These are phyloP conservation scores for Cyclotella baltica DNA, from an alignment of 108 stramenopile species.

Conservation along the genomic window DNA sequence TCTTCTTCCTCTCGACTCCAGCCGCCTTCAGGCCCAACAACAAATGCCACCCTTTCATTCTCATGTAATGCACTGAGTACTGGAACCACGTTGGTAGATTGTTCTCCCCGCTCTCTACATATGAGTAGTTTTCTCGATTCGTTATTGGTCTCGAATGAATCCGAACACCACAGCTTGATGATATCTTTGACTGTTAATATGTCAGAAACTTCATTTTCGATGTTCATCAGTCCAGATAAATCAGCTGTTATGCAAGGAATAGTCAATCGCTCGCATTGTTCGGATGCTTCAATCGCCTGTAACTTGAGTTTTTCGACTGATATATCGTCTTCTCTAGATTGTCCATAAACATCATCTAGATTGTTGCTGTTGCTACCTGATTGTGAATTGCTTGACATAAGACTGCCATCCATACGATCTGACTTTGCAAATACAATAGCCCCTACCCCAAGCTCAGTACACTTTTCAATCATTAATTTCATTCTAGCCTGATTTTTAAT, in stretches of 20 bases:
- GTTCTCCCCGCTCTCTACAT: conserved; percentile 67
- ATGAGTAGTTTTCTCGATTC: conserved; percentile 43
- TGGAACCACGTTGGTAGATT: conserved; percentile 33
- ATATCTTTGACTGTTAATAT: conserved; percentile 32
- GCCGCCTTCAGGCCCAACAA: conserved; percentile 89
- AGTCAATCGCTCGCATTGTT: conserved; percentile 85
- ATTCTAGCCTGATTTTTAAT: conserved; percentile 73
- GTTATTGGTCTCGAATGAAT: conserved; percentile 12
- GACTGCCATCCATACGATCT: conserved; percentile 50
- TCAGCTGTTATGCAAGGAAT: conserved; percentile 52
- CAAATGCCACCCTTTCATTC: conserved; percentile 49
- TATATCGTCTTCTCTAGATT: conserved; percentile 3
- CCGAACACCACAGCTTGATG: conserved; percentile 28
- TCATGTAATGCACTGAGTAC: conserved; percentile 57
- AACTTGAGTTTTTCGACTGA: conserved; percentile 53
- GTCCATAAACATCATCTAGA: conserved; percentile 26
- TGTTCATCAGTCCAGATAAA: neutral
- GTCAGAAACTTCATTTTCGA: neutral
- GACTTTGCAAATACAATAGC: conserved; percentile 44
- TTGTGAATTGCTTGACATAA: neutral
- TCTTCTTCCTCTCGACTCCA: conserved; percentile 78
- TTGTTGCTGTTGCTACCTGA: neutral
- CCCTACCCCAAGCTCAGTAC: conserved; percentile 74
- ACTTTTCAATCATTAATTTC: conserved; percentile 81
- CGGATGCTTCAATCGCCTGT: conserved; percentile 79